Conservation (phyloP, 352 stramenopile genomes). For the Phytopythium aichiense region DNA sequence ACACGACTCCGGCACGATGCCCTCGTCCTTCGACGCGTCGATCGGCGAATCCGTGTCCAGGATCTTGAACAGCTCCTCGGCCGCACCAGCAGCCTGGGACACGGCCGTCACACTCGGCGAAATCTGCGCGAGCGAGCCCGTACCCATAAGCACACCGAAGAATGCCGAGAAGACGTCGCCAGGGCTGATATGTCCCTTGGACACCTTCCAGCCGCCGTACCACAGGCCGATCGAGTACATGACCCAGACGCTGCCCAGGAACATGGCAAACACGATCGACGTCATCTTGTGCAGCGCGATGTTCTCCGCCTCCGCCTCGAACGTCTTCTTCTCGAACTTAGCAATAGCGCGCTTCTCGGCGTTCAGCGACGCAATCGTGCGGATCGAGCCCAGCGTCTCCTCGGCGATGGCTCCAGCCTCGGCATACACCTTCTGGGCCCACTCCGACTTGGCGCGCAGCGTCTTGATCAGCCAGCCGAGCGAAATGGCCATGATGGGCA, state of each 20-base stretch:
- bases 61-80: conserved; percentile 38
- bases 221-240: conserved; percentile 46
- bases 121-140: conserved; percentile 33
- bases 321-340: conserved; percentile 27
- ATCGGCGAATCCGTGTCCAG: conserved; percentile 46
- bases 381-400: conserved; percentile 57
- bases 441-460: conserved; percentile 14
- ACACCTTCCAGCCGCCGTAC: conserved; percentile 47
- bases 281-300: conserved; percentile 22
- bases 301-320: conserved; percentile 25
- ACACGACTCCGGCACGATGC: conserved; percentile 19
- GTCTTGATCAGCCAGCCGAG: conserved; percentile 27
- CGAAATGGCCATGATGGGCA: conserved; percentile 37
- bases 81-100: conserved; percentile 29
- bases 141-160: conserved; percentile 44
- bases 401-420: conserved; percentile 48
- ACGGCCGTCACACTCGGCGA: conserved; percentile 41
- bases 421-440: conserved; percentile 39
- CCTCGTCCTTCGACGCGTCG: conserved; percentile 27
- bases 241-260: conserved; percentile 36
- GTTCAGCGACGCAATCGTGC: conserved; percentile 48
- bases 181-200: conserved; percentile 23
- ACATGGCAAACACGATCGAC: conserved; percentile 21
- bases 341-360: conserved; percentile 34
- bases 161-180: conserved; percentile 37